These are phyloP conservation scores for Coemansia sp. DNA, from an alignment of 192 early-diverging fungal genomes.

Conservation along the genomic window DNA sequence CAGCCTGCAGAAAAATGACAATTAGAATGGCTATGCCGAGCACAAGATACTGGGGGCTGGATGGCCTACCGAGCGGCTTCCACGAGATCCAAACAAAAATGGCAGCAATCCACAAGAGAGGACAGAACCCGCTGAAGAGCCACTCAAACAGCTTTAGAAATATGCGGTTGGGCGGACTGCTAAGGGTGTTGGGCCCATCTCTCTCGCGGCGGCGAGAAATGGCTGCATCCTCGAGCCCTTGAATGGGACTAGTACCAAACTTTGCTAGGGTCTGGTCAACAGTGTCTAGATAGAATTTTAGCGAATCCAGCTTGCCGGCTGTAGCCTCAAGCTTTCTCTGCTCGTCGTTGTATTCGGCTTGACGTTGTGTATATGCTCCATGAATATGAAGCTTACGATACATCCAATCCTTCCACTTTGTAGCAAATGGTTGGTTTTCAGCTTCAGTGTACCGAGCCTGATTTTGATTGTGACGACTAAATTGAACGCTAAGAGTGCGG, in stretches of 20 bases:
- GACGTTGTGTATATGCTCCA: conserved; percentile 29
- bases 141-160: conserved; percentile 13
- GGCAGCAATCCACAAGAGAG: conserved; percentile 64
- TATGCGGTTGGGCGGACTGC: conserved; percentile 2
- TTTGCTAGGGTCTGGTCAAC: conserved; percentile 16
- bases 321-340: conserved; percentile 13
- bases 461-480: conserved; percentile 17
- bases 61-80: conserved; percentile 58
- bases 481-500: conserved; percentile 48
- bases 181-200: conserved; percentile 21
- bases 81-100: conserved; percentile 66
- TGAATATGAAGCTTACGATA: too few relatives aligned
- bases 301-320: conserved; percentile 21
- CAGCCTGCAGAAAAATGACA: conserved; percentile 64
- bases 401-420: too few relatives aligned
- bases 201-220: conserved; percentile 6
- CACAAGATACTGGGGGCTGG: conserved; percentile 56
- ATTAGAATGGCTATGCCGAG: conserved; percentile 61
- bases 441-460: conserved; percentile 20
- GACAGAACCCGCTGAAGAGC: conserved; percentile 71
- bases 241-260: conserved; percentile 17
- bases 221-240: conserved; percentile 21
- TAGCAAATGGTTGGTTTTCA: conserved; percentile 2
- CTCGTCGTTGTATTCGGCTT: conserved; percentile 21
- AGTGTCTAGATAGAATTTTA: conserved; percentile 19